These are phyloP conservation scores for Balansia obtecta DNA, from an alignment of 2,329 filamentous ascomycete genomes.

Conservation along the genomic window DNA sequence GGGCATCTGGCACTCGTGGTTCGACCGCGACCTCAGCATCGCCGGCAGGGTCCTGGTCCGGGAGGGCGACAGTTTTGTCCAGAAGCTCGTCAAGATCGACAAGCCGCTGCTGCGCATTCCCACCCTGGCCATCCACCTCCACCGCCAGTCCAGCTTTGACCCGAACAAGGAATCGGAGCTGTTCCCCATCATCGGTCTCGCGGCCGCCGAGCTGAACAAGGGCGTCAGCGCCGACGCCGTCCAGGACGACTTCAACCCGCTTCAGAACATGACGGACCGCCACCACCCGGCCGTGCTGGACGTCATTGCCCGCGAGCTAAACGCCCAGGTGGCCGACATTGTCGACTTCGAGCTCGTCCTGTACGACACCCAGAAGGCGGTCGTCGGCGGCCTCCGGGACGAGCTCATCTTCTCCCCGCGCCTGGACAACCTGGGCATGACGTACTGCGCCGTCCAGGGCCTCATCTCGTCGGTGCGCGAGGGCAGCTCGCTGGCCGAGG, in stretches of 20 bases:
- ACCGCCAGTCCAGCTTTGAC: slow-evolving; percentile 72
- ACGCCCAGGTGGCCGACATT: slow-evolving; percentile 56
- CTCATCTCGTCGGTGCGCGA: slow-evolving; percentile 67
- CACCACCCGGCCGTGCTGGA: slow-evolving; percentile 84
- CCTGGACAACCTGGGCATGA: slow-evolving; percentile 93
- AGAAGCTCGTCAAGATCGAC: slow-evolving; percentile 82
- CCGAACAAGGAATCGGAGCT: slow-evolving; percentile 97
- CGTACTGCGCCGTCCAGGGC: slow-evolving; percentile 79
- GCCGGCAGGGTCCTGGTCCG: slow-evolving; percentile 80
- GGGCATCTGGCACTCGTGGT: slow-evolving; percentile 97
- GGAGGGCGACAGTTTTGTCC: slow-evolving; percentile 58
- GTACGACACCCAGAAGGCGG: slow-evolving; percentile 88
- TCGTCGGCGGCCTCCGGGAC: slow-evolving; percentile 78
- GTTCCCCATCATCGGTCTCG: slow-evolving; percentile 83
- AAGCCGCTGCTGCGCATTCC: slow-evolving; percentile 85
- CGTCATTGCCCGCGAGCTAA: slow-evolving; percentile 69
- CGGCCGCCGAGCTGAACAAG: slow-evolving; percentile 78
- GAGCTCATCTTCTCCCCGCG: slow-evolving; percentile 96
- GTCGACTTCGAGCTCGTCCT: slow-evolving; percentile 95
- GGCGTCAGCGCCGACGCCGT: slow-evolving; percentile 35
- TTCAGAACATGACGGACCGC: slow-evolving; percentile 65
- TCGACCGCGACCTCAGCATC: slow-evolving; percentile 85
- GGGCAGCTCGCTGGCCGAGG: slow-evolving; percentile 54
- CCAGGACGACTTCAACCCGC: slow-evolving; percentile 53
- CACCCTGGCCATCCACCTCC: slow-evolving; percentile 86